phyloP scores from a whole-genome alignment of 2,329 filamentous ascomycete genomes.

The Pestalotiopsis sp. region DNA sequence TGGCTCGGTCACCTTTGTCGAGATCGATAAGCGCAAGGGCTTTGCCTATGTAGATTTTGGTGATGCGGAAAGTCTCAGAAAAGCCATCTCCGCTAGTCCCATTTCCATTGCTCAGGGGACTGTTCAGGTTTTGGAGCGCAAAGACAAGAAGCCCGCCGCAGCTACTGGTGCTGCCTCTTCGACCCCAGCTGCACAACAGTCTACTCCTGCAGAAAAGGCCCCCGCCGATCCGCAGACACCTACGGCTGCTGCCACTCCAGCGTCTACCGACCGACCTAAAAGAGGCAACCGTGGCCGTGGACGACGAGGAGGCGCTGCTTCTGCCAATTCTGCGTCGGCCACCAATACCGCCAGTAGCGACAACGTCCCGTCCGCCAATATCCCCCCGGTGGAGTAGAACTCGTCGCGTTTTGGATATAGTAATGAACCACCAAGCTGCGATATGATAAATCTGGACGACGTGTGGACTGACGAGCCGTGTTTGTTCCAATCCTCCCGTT shows the following conservation, averaged over 20 bases:
- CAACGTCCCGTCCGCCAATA: neutral
- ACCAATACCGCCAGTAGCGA: neutral
- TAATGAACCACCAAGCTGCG: neutral
- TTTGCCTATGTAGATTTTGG: conserved; percentile 93
- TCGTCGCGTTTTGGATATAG: neutral
- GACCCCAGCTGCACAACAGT: conserved; percentile 10
- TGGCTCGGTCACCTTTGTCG: conserved; percentile 76
- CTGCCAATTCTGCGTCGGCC: neutral
- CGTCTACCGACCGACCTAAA: conserved; percentile 30
- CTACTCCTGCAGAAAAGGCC: conserved; percentile 4
- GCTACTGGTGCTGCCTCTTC: neutral
- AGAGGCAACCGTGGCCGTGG: conserved; percentile 33
- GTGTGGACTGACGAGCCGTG: neutral
- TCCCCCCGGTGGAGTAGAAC: neutral
- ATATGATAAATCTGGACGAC: neutral
- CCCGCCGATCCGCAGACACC: conserved; percentile 20
- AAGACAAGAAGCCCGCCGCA: conserved; percentile 53
- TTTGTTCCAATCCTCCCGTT: too few species aligned
- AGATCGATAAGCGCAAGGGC: conserved; percentile 93
- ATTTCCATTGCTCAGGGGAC: conserved; percentile 82
- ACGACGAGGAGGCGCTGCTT: conserved; percentile 25
- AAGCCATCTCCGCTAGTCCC: conserved; percentile 81
- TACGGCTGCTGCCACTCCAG: neutral
- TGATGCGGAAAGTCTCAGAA: conserved; percentile 70
- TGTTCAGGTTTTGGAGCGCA: conserved; percentile 84